Evolutionary conservation across 2,329 filamentous ascomycete species (phyloP).

Genomic region (Paracamarosporium sp.): DNA sequence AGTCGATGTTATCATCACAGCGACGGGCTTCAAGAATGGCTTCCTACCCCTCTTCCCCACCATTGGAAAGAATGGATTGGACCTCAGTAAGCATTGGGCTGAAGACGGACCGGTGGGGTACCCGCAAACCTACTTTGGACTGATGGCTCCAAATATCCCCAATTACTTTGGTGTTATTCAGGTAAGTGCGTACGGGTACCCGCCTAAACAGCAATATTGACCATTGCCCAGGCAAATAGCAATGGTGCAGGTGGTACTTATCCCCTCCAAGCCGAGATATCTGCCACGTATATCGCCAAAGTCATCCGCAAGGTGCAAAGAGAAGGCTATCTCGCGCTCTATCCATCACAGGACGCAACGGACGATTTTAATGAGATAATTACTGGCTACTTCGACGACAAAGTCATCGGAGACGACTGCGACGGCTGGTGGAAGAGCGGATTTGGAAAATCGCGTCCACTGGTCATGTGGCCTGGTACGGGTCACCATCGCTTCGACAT

Average conservation of each 20-base stretch:
- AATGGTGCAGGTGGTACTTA: conserved; percentile 7
- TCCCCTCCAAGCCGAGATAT: conserved; percentile 8
- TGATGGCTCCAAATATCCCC: conserved; percentile 8
- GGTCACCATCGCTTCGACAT: conserved; percentile 2
- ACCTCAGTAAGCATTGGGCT: conserved; percentile 4
- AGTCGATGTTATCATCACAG: conserved; percentile 4
- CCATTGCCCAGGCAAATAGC: not conserved
- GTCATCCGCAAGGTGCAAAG: conserved; percentile 9
- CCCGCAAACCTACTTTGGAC: conserved; percentile 7
- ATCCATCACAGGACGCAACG: conserved; percentile 4
- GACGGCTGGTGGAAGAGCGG: conserved; percentile 7
- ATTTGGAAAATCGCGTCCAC: not conserved
- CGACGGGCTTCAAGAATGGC: conserved; percentile 8
- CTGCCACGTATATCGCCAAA: conserved; percentile 9
- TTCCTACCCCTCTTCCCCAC: not conserved
- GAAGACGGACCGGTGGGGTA: conserved; percentile 4
- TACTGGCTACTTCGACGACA: conserved; percentile 7
- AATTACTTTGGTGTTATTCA: conserved; percentile 9
- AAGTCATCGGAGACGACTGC: conserved; percentile 8
- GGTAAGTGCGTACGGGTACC: not conserved
- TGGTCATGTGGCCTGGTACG: conserved; percentile 10
- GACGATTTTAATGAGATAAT: conserved; percentile 12
- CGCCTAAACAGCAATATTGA: conserved; percentile 3
- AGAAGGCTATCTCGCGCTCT: not conserved
- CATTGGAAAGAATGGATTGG: conserved; percentile 1